Evolutionary conservation across 2,329 filamentous ascomycete species (phyloP).

Genomic region (Paecilomyces sp.): DNA sequence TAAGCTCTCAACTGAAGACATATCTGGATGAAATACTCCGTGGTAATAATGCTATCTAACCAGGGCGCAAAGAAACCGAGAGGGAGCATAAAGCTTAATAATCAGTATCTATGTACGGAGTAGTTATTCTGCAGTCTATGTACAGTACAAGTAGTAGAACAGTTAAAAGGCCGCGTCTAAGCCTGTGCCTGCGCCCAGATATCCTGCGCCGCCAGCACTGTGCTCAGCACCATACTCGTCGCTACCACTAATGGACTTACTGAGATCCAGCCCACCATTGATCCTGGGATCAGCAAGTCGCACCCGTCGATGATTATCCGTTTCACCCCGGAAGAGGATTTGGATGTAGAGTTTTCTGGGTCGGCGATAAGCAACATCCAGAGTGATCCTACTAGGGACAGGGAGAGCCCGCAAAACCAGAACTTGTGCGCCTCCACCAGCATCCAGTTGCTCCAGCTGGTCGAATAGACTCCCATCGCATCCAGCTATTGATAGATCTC

Average conservation of each 20-base stretch:
- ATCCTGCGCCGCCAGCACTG: conserved; percentile 52
- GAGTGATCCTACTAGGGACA: conserved; percentile 37
- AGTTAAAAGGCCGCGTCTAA: not conserved
- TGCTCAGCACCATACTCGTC: conserved; percentile 54
- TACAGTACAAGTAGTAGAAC: too few species aligned
- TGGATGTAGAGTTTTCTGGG: conserved; percentile 14
- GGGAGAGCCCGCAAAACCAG: conserved; percentile 59
- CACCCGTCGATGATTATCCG: conserved; percentile 51
- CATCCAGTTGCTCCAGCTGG: conserved; percentile 38
- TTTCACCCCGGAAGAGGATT: conserved; percentile 31
- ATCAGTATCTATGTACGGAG: too few species aligned
- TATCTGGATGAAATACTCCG: not conserved
- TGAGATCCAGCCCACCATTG: conserved; percentile 54
- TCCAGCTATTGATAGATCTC: conserved; percentile 27
- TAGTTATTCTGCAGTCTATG: too few species aligned
- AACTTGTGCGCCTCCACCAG: conserved; percentile 58
- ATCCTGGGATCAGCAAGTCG: conserved; percentile 57
- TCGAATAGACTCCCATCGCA: conserved; percentile 45
- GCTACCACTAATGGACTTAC: conserved; percentile 48
- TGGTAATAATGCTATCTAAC: not conserved
- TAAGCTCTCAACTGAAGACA: not conserved
- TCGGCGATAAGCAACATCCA: conserved; percentile 21
- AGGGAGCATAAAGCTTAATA: too few species aligned
- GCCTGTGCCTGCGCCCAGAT: conserved; percentile 45
- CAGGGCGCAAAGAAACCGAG: too few species aligned